Evolutionary conservation across 148 eudicot genomes (phyloP).

Genomic region (Rheum nobile): DNA sequence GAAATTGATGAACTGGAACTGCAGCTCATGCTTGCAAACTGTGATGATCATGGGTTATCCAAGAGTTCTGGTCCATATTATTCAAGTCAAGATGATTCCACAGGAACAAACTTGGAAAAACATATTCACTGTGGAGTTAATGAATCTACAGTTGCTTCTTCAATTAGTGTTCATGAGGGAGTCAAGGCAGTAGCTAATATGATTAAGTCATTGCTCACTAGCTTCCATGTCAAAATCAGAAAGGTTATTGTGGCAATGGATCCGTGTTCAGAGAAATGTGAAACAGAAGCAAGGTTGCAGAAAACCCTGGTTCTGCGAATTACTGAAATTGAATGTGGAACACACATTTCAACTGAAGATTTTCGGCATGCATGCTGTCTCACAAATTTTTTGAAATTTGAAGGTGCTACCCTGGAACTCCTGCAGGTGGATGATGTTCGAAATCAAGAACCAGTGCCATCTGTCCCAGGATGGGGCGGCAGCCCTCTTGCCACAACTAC

Average conservation of each 20-base stretch:
- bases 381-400: slow-evolving; percentile 62
- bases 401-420: slow-evolving; percentile 73
- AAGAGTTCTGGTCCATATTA: slow-evolving; percentile 21
- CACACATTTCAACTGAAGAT: slow-evolving; percentile 37
- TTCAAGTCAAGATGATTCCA: slow-evolving; percentile 13
- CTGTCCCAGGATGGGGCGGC: slow-evolving; percentile 22
- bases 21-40: slow-evolving; percentile 47
- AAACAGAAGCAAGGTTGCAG: slow-evolving; percentile 20
- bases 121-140: slow-evolving; percentile 21
- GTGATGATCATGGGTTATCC: slow-evolving; percentile 4
- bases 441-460: slow-evolving; percentile 19
- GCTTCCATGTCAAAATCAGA: slow-evolving; percentile 63
- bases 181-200: slow-evolving; percentile 84
- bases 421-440: slow-evolving; percentile 37
- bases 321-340: slow-evolving; percentile 66
- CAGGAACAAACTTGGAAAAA: slow-evolving; percentile 19
- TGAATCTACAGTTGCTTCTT: slow-evolving; percentile 17
- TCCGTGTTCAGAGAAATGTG: slow-evolving; percentile 25
- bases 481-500: slow-evolving; percentile 33
- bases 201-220: slow-evolving; percentile 83
- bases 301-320: slow-evolving; percentile 69
- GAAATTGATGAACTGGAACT: slow-evolving; percentile 89
- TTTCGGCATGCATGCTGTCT: slow-evolving; percentile 51
- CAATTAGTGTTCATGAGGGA: slow-evolving; percentile 80
- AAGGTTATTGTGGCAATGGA: slow-evolving; percentile 77